Base-by-base conservation (phyloP, 2,329 filamentous ascomycete genomes). In the Polytolypa hystricis region DNA sequence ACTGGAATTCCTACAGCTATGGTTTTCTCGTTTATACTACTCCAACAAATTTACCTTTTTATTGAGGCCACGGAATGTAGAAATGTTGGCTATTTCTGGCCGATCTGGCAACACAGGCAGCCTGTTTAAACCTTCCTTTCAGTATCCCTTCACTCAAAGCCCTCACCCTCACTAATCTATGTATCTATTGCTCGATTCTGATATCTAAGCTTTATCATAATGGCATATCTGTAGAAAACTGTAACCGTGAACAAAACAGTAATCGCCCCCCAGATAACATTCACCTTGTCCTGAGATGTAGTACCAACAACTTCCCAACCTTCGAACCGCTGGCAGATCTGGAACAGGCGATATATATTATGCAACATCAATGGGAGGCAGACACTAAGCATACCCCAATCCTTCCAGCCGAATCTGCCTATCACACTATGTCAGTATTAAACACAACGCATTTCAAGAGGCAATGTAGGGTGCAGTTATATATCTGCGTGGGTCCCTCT, bases 291-390 rank as follows among this genome's bases (percentile, higher is more conserved):
- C 12, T 32, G 30, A 32, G 14, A n/a, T n/a, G n/a, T n/a, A n/a
- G n/a, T 19, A 32, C 17, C 18, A 19, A 18, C 14, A 32, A 19
- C 14, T 19, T 19, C n/a, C 30, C 30, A 32, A 8, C 30, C 17
- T 32, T 32, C 15, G 17, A 16, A 32, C 15, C 30, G 16, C 30
- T 32, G 30, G 30, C 5, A 20, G 18, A 18, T 18, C 17, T 6
- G 30, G 15, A 32, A 32, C 8, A 32, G 30, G n/a, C 17, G 30
- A 19, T 32, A 32, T 15, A 32, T 32, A 32, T 32, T 32, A 18
- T 16, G 7, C 5, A 19, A 15, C 30, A 18, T 32, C 5, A 32
- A 7, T 18, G 15, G 30, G 30, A 16, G n/a, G 17, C 12, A 15
- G 3, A 18, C 30, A 18, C 30, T n/a, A 12, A 35, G 11, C 9